Evolutionary conservation across 352 stramenopile species (phyloP).

Genomic region (Globisporangium apiculatum): DNA sequence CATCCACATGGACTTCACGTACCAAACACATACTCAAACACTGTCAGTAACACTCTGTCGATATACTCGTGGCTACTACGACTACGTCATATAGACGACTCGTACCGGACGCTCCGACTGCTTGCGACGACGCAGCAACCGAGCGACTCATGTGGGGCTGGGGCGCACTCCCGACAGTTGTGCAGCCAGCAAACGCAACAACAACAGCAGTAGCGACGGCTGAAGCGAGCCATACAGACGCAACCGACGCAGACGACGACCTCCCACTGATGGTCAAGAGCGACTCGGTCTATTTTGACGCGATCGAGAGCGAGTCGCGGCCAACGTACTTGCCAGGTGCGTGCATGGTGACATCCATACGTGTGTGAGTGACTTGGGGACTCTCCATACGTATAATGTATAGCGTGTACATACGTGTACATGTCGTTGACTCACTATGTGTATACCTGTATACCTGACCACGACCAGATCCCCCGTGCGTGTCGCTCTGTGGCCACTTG

Average conservation of each 20-base stretch:
- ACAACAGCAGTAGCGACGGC: neutral
- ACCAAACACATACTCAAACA: neutral
- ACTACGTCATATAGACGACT: neutral
- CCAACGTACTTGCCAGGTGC: constrained; percentile 7
- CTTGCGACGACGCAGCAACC: constrained; percentile 4
- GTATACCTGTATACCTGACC: neutral
- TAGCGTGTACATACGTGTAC: no score
- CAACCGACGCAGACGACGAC: constrained; percentile 15
- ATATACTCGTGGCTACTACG: neutral
- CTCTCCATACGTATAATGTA: no score
- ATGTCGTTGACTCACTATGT: neutral
- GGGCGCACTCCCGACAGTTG: constrained; percentile 32
- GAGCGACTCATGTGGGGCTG: constrained; percentile 54
- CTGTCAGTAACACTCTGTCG: neutral
- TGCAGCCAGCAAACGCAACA: constrained; percentile 9
- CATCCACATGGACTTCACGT: no score
- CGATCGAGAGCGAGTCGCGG: constrained; percentile 33
- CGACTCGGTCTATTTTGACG: constrained; percentile 75
- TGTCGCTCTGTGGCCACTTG: constrained; percentile 72
- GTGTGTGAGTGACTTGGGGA: no score
- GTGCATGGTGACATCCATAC: no score
- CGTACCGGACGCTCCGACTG: constrained; percentile 6
- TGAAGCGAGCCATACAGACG: constrained; percentile 9
- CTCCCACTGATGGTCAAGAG: constrained; percentile 53
- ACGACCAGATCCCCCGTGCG: constrained; percentile 35